Percentiles rank a stretch among this genome's conserved stretches.
These are phyloP conservation scores for Botrytis aclada DNA, from an alignment of 2,329 filamentous ascomycete species.

Conservation along the genomic window DNA sequence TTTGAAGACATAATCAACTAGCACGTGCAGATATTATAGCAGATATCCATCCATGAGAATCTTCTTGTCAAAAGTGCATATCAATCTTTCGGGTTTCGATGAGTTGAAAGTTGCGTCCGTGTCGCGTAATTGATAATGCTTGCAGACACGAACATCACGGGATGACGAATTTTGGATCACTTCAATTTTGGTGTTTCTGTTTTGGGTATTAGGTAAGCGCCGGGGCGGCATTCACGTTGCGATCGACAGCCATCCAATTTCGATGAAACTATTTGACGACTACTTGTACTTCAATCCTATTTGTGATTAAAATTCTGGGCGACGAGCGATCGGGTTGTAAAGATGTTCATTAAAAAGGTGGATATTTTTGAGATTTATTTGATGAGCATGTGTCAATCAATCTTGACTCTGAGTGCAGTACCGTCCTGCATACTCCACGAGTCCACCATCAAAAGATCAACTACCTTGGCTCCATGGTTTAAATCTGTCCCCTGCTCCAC, in stretches of 20 bases:
- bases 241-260: conserved; percentile 12
- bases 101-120: conserved; percentile 1
- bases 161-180: background rate
- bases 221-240: background rate
- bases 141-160: conserved; percentile 16
- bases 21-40: background rate
- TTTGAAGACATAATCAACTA: conserved; percentile 5
- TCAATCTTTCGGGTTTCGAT: background rate
- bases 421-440: background rate
- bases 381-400: background rate
- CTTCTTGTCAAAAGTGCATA: no score
- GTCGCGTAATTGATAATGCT: conserved; percentile 10
- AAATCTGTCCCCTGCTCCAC: background rate
- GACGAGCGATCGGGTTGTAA: background rate
- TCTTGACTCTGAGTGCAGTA: background rate
- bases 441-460: background rate
- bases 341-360: background rate
- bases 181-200: background rate
- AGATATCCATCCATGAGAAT: background rate
- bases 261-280: background rate
- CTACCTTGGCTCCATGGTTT: background rate
- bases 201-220: conserved; percentile 7
- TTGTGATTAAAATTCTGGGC: background rate
- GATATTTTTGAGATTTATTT: background rate
- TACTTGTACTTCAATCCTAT: background rate